Evolutionary conservation across 2,329 filamentous ascomycete genomes (phyloP), one percentile per base, ranked within the genome.

Genomic region (Arthrinium puccinioides): DNA sequence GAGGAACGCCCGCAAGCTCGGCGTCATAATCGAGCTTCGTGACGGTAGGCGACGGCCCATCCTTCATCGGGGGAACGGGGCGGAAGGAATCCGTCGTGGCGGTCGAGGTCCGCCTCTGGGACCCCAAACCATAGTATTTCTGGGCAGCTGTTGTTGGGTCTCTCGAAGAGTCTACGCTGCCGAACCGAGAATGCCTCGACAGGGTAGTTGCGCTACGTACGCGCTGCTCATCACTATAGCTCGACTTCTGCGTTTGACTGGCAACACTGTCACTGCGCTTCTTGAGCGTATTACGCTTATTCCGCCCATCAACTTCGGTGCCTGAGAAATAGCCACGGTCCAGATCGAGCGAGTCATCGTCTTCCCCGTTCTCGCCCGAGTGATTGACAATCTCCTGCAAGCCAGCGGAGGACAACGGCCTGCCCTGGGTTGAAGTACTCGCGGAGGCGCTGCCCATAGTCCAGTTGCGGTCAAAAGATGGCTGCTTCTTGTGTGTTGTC

Each of bases 291-390:
- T 87, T 94, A 31, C 85, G 76, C 50, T 76, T 79, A 40, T 83
- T 78, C 29, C 76, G 53, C 14, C 55, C 76, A 45, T 96, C 88
- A 9, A 80, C 69, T 52, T 97, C 90, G 13, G 84, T 84, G 4
- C 89, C 87, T 7, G 90, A 96, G 55, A 96, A 95, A 59, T 97
- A 97, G 18, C 89, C 90, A 24, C 87, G 77, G 52, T 97, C 92
- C 13, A 87, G 60, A 43, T 94, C 85, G 18, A 67, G 60, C 13
- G 64, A 63, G 8, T 67, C 67, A 41, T 76, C 71, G 44, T 66
- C 50, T 10, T 64, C 57, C 11, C 52, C 41, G 11, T 53, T 53
- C 7, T 59, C 49, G 13, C 63, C 62, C 2, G 64, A 62, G 16
- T 53, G 53, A 16, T 59, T 57, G n/a, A n/a, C n/a, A 33, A 62